phyloP scores from a whole-genome alignment of 1,284 basidiomycete genomes.

The Boletus austroedulis region DNA sequence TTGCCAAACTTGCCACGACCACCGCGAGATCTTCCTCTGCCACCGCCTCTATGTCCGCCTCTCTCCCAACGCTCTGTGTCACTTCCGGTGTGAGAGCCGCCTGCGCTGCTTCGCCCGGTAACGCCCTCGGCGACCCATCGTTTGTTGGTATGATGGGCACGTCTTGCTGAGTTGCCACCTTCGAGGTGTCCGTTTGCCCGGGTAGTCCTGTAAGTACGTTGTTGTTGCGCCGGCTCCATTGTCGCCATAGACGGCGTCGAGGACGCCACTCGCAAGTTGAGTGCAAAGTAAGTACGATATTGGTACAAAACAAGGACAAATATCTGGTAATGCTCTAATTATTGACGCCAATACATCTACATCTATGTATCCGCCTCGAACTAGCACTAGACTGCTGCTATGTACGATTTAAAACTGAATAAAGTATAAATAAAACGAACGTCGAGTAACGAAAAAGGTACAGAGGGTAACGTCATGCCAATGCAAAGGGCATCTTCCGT shows the following conservation, averaged over 20 bases:
- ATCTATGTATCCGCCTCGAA: constrained; percentile 5
- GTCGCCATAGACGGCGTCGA: constrained; percentile 17
- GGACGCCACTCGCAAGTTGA: constrained; percentile 2
- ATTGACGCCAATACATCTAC: constrained; percentile 4
- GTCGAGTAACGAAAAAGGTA: not conserved
- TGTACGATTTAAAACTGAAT: too few species aligned
- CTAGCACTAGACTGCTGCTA: not conserved
- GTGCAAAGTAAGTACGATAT: not conserved
- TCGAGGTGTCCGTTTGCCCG: constrained; percentile 26
- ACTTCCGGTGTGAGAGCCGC: constrained; percentile 35
- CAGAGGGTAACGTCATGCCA: not conserved
- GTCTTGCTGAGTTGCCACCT: constrained; percentile 15
- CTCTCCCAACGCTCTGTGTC: constrained; percentile 60
- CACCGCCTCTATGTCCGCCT: constrained; percentile 43
- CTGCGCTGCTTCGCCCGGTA: constrained; percentile 35
- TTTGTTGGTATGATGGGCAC: constrained; percentile 44
- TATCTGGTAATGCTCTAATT: not conserved
- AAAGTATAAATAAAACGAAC: not conserved
- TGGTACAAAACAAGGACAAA: constrained; percentile 3
- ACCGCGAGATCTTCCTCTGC: constrained; percentile 39
- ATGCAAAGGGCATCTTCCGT: constrained; percentile 15
- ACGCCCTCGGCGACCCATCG: constrained; percentile 51
- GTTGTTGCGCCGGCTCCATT: constrained; percentile 27
- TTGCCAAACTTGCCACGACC: constrained; percentile 41
- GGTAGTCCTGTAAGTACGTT: constrained; percentile 14